Conservation (phyloP, 2,329 filamentous ascomycete species). For the Cercospora nicotianae region DNA sequence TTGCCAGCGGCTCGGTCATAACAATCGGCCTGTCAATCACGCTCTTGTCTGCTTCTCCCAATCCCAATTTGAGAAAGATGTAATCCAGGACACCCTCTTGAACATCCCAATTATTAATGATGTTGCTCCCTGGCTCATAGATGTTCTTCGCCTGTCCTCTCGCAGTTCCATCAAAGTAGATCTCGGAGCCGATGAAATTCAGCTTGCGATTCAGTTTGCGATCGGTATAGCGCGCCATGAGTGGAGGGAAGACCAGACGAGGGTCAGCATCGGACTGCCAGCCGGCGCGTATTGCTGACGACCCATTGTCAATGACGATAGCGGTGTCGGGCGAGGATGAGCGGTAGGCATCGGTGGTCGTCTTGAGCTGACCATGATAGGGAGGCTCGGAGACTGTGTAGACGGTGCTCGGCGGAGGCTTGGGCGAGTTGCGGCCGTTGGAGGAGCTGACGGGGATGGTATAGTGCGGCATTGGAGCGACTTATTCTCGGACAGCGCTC, state of each 20-base stretch:
- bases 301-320: slow-evolving; percentile 98
- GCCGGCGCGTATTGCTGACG: slow-evolving; percentile 83
- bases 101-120: slow-evolving; percentile 96
- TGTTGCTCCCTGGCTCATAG: slow-evolving; percentile 85
- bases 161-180: slow-evolving; percentile 91
- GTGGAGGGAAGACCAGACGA: slow-evolving; percentile 76
- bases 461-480: slow-evolving; percentile 39
- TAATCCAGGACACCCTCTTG: slow-evolving; percentile 95
- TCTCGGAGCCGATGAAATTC: slow-evolving; percentile 87
- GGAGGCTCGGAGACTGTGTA: slow-evolving; percentile 59
- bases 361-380: slow-evolving; percentile 59
- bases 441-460: slow-evolving; percentile 34
- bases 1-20: slow-evolving; percentile 94
- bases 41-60: slow-evolving; percentile 70
- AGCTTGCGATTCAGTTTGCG: slow-evolving; percentile 90
- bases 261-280: slow-evolving; percentile 93
- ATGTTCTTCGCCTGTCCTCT: slow-evolving; percentile 85
- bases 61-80: slow-evolving; percentile 86
- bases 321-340: slow-evolving; percentile 64
- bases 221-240: slow-evolving; percentile 94
- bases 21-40: slow-evolving; percentile 81
- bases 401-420: slow-evolving; percentile 54
- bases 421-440: slow-evolving; percentile 47
- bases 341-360: slow-evolving; percentile 68
- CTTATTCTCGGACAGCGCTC: background rate